phyloP scores from a whole-genome alignment of 2,329 filamentous ascomycete species.

The Pseudogymnoascus sp. region DNA sequence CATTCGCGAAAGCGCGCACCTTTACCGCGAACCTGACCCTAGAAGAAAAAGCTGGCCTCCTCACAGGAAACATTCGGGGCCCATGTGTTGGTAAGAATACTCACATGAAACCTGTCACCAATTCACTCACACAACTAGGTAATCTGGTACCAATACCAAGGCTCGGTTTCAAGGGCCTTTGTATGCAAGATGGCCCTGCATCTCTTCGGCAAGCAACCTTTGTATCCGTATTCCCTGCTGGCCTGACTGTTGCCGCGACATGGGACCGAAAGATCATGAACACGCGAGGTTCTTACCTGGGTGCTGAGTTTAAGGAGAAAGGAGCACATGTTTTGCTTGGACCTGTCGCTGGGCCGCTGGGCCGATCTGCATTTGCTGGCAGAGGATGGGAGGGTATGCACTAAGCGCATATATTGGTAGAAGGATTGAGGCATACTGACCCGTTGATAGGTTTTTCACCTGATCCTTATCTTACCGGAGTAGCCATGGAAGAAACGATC shows the following conservation, averaged over 20 bases:
- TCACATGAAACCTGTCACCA: slow-evolving; percentile 25
- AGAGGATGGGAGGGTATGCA: slow-evolving; percentile 28
- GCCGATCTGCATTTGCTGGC: slow-evolving; percentile 38
- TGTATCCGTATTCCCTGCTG: slow-evolving; percentile 61
- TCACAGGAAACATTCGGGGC: slow-evolving; percentile 14
- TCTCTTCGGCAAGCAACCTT: slow-evolving; percentile 59
- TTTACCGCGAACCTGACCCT: slow-evolving; percentile 58
- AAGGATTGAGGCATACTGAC: background rate
- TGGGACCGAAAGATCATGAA: slow-evolving; percentile 58
- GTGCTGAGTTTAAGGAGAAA: slow-evolving; percentile 61
- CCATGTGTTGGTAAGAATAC: slow-evolving; percentile 9
- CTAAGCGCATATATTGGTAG: background rate
- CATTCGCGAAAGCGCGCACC: slow-evolving; percentile 50
- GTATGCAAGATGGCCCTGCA: slow-evolving; percentile 61
- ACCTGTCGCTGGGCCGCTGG: slow-evolving; percentile 39
- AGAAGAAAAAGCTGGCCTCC: slow-evolving; percentile 44
- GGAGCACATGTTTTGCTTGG: slow-evolving; percentile 65
- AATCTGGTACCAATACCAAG: slow-evolving; percentile 42
- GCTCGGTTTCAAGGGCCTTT: slow-evolving; percentile 50
- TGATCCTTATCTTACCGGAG: slow-evolving; percentile 29
- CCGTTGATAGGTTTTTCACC: slow-evolving; percentile 19
- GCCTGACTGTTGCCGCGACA: slow-evolving; percentile 60
- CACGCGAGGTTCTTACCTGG: slow-evolving; percentile 40
- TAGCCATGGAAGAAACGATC: slow-evolving; percentile 27
- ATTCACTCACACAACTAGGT: slow-evolving; percentile 19